Evolutionary conservation across 73 alveolate genomes (phyloP), one percentile per base, ranked within the genome.

Genomic region (Uronychia binucleata): DNA sequence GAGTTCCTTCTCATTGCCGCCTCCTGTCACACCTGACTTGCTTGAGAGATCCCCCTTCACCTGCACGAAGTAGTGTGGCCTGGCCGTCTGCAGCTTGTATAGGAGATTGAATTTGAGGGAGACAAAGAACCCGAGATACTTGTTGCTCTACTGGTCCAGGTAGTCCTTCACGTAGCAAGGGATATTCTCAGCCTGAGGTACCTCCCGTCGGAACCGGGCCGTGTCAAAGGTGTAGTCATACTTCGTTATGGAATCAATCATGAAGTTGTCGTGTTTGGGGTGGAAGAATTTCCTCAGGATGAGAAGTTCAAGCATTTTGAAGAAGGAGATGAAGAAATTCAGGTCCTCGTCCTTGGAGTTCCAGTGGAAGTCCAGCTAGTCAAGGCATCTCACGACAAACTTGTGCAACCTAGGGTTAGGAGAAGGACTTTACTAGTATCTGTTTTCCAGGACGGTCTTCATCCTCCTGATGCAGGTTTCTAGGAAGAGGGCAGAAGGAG

Each of bases 111-210:
- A 26, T 30, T 75, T 75, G 27, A 75, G 30, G 30, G 1, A 27
- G 27, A 75, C 81, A 75, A 75, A 75, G 81, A 75, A 75, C 67
- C 5, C 19, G 19, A 19, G 19, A 46, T 46, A 46, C 67, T 46
- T 11, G 67, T 19, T 19, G 5, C 19, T 19, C 19, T 46, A 19
- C 5, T 19, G 5, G 19, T 46, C 19, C 67, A 46, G 19, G 19
- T n/a, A n/a, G n/a, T n/a, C n/a, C n/a, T 46, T 46, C 67, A 46
- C 67, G 19, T 11, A 46, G 5, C n/a, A 46, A 19, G 67, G 67
- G 19, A 46, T 46, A 19, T 46, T 46, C n/a, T 46, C 67, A 11
- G 67, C 67, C 19, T 46, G 19, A 11, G 67, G 67, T 19, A 46
- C 19, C n/a, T 19, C 19, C 67, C 67, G 5, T 5, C 67, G 5